These are phyloP conservation scores for Aspergillus clavatus DNA, from an alignment of 2,329 filamentous ascomycete species.

Conservation along the genomic window DNA sequence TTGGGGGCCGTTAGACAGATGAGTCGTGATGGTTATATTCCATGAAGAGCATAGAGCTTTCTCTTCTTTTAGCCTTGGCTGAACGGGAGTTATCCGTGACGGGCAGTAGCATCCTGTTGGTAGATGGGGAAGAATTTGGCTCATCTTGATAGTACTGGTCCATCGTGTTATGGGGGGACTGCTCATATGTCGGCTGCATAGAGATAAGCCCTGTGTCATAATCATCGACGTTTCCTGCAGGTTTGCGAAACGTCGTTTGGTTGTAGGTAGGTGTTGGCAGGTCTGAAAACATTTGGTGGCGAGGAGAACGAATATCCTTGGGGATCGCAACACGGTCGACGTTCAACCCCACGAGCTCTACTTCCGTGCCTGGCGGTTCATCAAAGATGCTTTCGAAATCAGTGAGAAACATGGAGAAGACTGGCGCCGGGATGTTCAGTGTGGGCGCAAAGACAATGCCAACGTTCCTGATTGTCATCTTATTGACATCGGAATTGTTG, in stretches of 20 bases:
- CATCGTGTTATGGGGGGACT: slow-evolving; percentile 21
- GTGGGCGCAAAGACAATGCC: slow-evolving; percentile 98
- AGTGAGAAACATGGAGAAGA: slow-evolving; percentile 90
- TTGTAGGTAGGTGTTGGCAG: slow-evolving; percentile 61
- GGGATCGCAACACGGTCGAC: slow-evolving; percentile 41
- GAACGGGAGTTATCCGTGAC: slow-evolving; percentile 31
- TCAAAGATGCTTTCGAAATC: slow-evolving; percentile 86
- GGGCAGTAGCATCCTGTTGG: slow-evolving; percentile 40
- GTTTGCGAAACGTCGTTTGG: slow-evolving; percentile 48
- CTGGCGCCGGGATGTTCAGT: slow-evolving; percentile 88
- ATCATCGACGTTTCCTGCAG: slow-evolving; percentile 24
- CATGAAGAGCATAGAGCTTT: slow-evolving; percentile 47
- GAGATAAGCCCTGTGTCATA: slow-evolving; percentile 50
- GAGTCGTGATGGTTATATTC: slow-evolving; percentile 30
- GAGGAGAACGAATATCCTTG: slow-evolving; percentile 59
- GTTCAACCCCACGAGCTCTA: slow-evolving; percentile 39
- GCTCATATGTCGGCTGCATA: slow-evolving; percentile 48
- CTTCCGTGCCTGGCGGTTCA: slow-evolving; percentile 50
- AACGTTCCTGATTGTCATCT: slow-evolving; percentile 97
- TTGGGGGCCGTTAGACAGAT: slow-evolving; percentile 20
- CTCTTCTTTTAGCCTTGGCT: slow-evolving; percentile 43
- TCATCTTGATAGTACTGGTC: slow-evolving; percentile 25
- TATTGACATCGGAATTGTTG: slow-evolving; percentile 83
- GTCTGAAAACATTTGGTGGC: slow-evolving; percentile 62
- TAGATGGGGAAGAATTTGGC: slow-evolving; percentile 24